These are phyloP conservation scores for Guyanaporus albipodus DNA, from an alignment of 768 basidiomycete species.

Conservation along the genomic window DNA sequence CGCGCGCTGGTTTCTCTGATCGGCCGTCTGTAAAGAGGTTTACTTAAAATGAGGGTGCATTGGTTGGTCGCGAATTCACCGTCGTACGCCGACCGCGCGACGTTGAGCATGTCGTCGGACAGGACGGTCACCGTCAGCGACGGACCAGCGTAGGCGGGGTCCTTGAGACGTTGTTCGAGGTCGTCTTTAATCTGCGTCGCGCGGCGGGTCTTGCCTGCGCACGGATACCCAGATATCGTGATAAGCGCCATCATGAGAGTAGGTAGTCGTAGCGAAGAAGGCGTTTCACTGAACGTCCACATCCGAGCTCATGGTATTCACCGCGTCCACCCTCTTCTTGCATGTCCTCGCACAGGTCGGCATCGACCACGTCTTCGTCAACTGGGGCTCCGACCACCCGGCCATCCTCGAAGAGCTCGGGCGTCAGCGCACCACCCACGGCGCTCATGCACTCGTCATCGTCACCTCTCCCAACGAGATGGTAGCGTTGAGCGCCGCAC, in stretches of 20 bases:
- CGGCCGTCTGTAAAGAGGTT: slow-evolving; percentile 75
- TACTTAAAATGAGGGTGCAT: too few species aligned
- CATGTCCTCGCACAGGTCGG: slow-evolving; percentile 51
- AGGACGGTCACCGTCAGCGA: slow-evolving; percentile 45
- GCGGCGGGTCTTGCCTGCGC: slow-evolving; percentile 79
- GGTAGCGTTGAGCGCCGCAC: slow-evolving; percentile 69
- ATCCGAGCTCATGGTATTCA: slow-evolving; percentile 48
- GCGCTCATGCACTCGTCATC: slow-evolving; percentile 43
- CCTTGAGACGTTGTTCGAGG: slow-evolving; percentile 50
- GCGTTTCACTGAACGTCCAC: too few species aligned
- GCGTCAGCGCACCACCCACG: slow-evolving; percentile 41
- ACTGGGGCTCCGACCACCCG: slow-evolving; percentile 77
- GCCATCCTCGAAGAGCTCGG: slow-evolving; percentile 67
- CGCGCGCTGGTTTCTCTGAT: slow-evolving; percentile 87
- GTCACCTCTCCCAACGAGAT: slow-evolving; percentile 74
- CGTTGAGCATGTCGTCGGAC: slow-evolving; percentile 69
- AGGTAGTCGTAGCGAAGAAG: too few species aligned
- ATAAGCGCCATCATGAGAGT: slow-evolving; percentile 89
- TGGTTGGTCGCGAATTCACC: slow-evolving; percentile 47
- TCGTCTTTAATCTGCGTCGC: slow-evolving; percentile 58
- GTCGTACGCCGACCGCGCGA: slow-evolving; percentile 66
- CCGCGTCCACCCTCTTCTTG: slow-evolving; percentile 60
- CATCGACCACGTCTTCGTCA: slow-evolving; percentile 66
- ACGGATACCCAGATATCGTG: slow-evolving; percentile 85
- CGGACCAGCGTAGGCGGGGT: slow-evolving; percentile 52